phyloP scores from a whole-genome alignment of 1,139 yeast genomes.

The Spathaspora sp. region DNA sequence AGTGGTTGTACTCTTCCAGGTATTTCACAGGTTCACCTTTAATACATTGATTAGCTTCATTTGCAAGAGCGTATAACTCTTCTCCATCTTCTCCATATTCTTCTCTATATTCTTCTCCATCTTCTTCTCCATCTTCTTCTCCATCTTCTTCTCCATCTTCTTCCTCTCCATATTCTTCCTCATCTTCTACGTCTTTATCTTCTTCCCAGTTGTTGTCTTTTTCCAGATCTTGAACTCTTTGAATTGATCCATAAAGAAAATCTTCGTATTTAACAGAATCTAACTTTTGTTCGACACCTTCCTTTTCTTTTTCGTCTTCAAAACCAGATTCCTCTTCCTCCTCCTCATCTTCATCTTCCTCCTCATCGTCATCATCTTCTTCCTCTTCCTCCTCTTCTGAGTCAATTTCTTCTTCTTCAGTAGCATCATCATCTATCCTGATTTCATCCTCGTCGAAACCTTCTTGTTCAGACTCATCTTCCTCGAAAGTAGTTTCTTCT shows the following conservation, averaged over 20 bases:
- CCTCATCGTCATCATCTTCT: slow-evolving; percentile 8
- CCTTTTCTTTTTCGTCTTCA: slow-evolving; percentile 3
- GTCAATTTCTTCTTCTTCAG: slow-evolving; percentile 5
- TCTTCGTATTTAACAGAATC: neutral
- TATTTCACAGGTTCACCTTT: no score
- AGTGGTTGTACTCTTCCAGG: neutral
- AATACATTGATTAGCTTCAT: no score
- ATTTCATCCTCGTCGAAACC: slow-evolving; percentile 5
- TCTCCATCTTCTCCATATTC: neutral
- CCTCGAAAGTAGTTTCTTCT: neutral
- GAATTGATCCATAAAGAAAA: neutral
- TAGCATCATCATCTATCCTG: no score
- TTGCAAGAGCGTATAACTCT: neutral
- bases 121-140: slow-evolving; percentile 2
- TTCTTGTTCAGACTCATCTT: neutral
- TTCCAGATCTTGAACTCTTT: neutral
- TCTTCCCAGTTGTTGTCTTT: slow-evolving; percentile 5
- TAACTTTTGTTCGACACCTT: slow-evolving; percentile 1
- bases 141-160: slow-evolving; percentile 3
- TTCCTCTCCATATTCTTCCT: slow-evolving; percentile 4
- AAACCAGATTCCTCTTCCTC: neutral
- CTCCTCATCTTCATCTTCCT: slow-evolving; percentile 3
- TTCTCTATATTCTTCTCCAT: slow-evolving; percentile 1
- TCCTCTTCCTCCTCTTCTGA: slow-evolving; percentile 4
- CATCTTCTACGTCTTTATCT: slow-evolving; percentile 1